Percentiles rank a stretch among this genome's conserved stretches.
These are phyloP conservation scores for Acanthamoeba healyi DNA, from an alignment of 208 protist genomes.

Conservation along the genomic window DNA sequence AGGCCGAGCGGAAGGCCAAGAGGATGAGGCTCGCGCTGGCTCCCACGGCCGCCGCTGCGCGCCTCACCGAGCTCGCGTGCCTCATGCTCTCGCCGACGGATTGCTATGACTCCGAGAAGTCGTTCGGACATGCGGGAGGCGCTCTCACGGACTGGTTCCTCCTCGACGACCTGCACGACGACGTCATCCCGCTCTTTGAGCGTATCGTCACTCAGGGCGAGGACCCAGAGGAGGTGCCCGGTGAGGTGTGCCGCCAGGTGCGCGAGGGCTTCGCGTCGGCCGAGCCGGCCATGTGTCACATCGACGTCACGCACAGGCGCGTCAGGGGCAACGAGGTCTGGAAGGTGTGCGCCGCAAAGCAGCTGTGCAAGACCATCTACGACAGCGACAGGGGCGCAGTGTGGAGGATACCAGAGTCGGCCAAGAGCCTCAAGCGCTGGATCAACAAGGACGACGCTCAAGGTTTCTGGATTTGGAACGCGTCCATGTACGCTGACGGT, in stretches of 20 bases:
- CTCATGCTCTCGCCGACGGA: constrained; percentile 3
- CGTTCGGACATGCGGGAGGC: not conserved
- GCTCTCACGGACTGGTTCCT: constrained; percentile 8
- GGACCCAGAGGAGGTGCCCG: constrained; percentile 3
- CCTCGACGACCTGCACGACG: not conserved
- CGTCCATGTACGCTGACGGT: not conserved
- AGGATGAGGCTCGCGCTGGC: constrained; percentile 11
- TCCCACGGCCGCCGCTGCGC: not conserved
- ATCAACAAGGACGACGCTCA: not conserved
- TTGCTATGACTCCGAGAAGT: not conserved
- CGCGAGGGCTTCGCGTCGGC: not conserved
- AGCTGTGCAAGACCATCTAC: not conserved
- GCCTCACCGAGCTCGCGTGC: not conserved
- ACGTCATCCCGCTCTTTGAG: constrained; percentile 18
- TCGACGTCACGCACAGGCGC: not conserved
- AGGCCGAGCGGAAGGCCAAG: constrained; percentile 23
- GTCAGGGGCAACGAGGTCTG: not conserved
- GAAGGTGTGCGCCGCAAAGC: not conserved
- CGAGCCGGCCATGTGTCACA: not conserved
- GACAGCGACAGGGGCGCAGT: not conserved
- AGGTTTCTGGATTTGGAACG: not conserved
- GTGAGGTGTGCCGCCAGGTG: constrained; percentile 16
- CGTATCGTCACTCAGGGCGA: not conserved
- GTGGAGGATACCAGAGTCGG: constrained; percentile 27
- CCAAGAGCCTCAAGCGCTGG: constrained; percentile 6